Evolutionary conservation across 257 asterid species (phyloP), one percentile per base, ranked within the genome.

Genomic region (Plantago ovata): DNA sequence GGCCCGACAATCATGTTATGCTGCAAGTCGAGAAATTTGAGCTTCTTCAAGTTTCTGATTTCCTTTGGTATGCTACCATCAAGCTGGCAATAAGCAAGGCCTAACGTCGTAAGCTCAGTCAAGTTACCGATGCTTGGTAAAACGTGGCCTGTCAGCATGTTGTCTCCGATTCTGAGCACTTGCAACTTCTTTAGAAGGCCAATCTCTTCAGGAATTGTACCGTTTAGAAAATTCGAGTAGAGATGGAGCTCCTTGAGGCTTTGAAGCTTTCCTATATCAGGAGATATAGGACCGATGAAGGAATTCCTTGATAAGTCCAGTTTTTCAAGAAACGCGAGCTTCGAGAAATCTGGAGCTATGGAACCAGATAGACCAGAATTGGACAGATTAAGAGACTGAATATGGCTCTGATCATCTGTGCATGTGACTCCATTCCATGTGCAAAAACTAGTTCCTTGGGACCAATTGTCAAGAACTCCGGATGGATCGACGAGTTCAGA

Each of bases 361-460:
- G 60, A 58, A 48, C 95, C 96, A 9, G 16, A 11, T 32, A 91
- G 58, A 43, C 94, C 87, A 58, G 78, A 81, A 53, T 45, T 47
- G 0, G 95, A 83, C 38, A 91, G 80, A 66, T 81, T 85, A 45
- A 91, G 75, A 3, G 84, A 69, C 53, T 76, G 57, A 19, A 80
- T 46, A 56, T 70, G 82, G 18, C 43, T 58, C 56, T 67, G 69
- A 71, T 84, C 85, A 47, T 65, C 68, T 63, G 95, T 68, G 58
- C 98, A 91, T 53, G 79, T 62, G 56, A 91, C 74, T 50, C 95
- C 96, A 66, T 74, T 60, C 98, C 98, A 91, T 38, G 77, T 50
- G 62, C 98, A 91, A 21, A 83, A 56, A 44, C 66, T 71, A 16
- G 77, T 72, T 58, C 62, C 78, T 69, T 69, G 70, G 61, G 76